phyloP scores from a whole-genome alignment of 306 rosid genomes.

The peach (Prunus persica) region DNA sequence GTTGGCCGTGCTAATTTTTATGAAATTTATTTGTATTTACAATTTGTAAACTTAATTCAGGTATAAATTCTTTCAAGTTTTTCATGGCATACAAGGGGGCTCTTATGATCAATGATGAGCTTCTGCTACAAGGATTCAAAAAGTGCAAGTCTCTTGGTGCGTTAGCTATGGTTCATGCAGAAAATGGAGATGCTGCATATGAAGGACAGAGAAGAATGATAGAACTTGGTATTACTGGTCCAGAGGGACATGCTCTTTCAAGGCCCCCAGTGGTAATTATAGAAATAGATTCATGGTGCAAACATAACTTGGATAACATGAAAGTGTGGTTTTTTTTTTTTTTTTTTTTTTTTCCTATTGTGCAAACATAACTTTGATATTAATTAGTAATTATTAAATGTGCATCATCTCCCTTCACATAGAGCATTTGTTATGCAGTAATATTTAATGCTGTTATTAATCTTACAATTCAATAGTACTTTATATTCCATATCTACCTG shows the following conservation, averaged over 20 bases:
- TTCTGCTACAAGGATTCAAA: slow-evolving; percentile 74
- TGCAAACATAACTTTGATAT: neutral
- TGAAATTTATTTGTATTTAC: neutral
- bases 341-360: neutral
- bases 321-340: neutral
- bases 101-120: slow-evolving; percentile 82
- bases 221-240: slow-evolving; percentile 95
- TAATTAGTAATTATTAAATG: neutral
- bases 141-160: slow-evolving; percentile 97
- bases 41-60: slow-evolving; percentile 34
- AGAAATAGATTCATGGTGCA: neutral
- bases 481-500: neutral
- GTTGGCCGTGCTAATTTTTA: neutral
- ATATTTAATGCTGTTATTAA: neutral
- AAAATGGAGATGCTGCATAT: slow-evolving; percentile 87
- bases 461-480: neutral
- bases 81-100: slow-evolving; percentile 92
- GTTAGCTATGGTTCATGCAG: slow-evolving; percentile 98
- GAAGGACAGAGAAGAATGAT: slow-evolving; percentile 91
- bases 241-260: slow-evolving; percentile 94
- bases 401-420: neutral
- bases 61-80: slow-evolving; percentile 95
- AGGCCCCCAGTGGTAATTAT: slow-evolving; percentile 78
- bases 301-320: neutral
- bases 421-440: neutral